Evolutionary conservation across 1,284 basidiomycete species (phyloP).

Genomic region (Mixia osmundae): DNA sequence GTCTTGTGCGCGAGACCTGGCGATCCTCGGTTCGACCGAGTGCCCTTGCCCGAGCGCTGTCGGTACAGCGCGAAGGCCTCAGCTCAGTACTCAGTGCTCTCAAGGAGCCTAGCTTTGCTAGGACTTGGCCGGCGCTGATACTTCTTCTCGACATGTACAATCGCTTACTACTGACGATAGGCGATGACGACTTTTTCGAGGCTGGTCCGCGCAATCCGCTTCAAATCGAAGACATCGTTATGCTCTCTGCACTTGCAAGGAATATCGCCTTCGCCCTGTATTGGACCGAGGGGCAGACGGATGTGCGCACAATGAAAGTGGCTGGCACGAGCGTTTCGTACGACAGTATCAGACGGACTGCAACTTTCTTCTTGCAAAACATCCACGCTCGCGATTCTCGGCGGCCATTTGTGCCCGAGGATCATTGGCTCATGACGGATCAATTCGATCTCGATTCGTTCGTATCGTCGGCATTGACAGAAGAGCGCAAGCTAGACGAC

Average conservation of each 20-base stretch:
- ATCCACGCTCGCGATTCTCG: conserved; percentile 39
- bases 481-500: conserved; percentile 25
- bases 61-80: conserved; percentile 28
- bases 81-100: conserved; percentile 9
- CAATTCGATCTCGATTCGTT: conserved; percentile 58
- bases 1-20: conserved; percentile 49
- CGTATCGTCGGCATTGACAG: conserved; percentile 63
- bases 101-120: conserved; percentile 16
- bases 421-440: conserved; percentile 61
- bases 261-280: conserved; percentile 60
- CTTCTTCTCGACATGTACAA: conserved; percentile 64
- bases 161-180: conserved; percentile 67
- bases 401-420: conserved; percentile 47
- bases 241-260: conserved; percentile 42
- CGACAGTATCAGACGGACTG: too few relatives aligned
- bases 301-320: too few relatives aligned
- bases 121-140: conserved; percentile 35
- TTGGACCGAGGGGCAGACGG: conserved; percentile 26
- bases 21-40: conserved; percentile 35
- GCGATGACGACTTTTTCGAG: conserved; percentile 86
- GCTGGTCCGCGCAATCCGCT: conserved; percentile 39
- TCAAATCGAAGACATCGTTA: conserved; percentile 51
- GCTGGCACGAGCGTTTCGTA: too few relatives aligned
- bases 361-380: conserved; percentile 47
- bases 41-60: conserved; percentile 20